A percentile compares a stretch with the other conserved stretches of the same genome.
Conservation (phyloP, 805 yeast species). For the Yarrowia keelungensis region DNA sequence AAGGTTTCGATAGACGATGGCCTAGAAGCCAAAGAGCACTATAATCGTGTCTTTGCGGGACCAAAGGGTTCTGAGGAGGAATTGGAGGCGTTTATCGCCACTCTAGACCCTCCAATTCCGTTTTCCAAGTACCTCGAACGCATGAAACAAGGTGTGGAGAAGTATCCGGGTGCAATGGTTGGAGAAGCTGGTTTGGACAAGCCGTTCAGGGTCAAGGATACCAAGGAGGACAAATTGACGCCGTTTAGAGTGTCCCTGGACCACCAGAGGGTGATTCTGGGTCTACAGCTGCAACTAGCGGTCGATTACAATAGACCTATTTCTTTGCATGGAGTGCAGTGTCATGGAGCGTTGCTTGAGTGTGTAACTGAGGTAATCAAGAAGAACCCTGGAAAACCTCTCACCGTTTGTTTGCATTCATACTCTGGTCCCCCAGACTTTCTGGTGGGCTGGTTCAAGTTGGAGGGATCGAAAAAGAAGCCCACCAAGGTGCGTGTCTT, state of each 20-base stretch:
- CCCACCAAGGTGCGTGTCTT: conserved; percentile 48
- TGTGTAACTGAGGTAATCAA: conserved; percentile 46
- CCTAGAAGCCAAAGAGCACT: background rate
- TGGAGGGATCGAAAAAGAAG: conserved; percentile 24
- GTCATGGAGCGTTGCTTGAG: conserved; percentile 68
- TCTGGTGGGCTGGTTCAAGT: conserved; percentile 45
- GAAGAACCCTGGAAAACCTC: conserved; percentile 42
- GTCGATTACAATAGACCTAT: conserved; percentile 57
- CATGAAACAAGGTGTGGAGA: conserved; percentile 43
- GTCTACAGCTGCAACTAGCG: conserved; percentile 63
- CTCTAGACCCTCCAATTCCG: conserved; percentile 48
- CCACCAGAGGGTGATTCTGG: conserved; percentile 70
- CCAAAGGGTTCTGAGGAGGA: conserved; percentile 49
- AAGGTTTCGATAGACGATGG: background rate
- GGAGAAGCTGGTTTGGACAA: conserved; percentile 96
- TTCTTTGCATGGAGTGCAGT: conserved; percentile 85
- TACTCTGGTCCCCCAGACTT: conserved; percentile 83
- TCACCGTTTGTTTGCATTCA: conserved; percentile 75
- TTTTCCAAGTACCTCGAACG: background rate
- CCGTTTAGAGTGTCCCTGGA: conserved; percentile 63
- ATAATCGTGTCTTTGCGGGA: conserved; percentile 67
- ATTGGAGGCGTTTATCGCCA: conserved; percentile 41
- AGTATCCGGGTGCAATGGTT: conserved; percentile 56
- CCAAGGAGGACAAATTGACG: conserved; percentile 46
- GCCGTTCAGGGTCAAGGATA: conserved; percentile 55